Conservation (phyloP, 73 alveolate species). For the Uronychia setigera region DNA sequence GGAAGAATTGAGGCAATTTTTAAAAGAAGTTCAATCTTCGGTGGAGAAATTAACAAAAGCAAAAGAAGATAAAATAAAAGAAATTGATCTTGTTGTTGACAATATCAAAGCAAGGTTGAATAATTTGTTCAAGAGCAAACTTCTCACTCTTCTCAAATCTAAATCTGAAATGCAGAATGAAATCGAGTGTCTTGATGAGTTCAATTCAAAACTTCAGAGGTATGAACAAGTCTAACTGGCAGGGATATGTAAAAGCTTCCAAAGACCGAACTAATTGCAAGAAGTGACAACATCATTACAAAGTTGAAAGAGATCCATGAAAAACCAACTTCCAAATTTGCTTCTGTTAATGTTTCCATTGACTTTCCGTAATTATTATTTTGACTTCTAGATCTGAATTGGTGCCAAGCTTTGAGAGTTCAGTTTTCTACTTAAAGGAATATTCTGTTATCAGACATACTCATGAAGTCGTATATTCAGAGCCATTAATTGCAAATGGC, state of each 20-base stretch:
- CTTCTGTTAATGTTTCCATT: conserved; percentile 3
- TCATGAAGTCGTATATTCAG: conserved; percentile 89
- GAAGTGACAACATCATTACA: conserved; percentile 53
- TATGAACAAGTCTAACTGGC: conserved; percentile 56
- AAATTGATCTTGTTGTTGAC: conserved; percentile 82
- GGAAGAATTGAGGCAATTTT: conserved; percentile 63
- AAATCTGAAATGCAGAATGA: conserved; percentile 53
- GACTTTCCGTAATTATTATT: not conserved
- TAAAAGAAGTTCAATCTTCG: conserved; percentile 75
- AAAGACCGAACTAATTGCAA: conserved; percentile 59
- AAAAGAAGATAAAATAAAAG: conserved; percentile 88
- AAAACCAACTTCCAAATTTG: conserved; percentile 64
- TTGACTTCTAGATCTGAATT: conserved; percentile 80
- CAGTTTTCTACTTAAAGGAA: conserved; percentile 70
- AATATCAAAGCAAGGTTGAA: conserved; percentile 72
- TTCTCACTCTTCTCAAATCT: conserved; percentile 32
- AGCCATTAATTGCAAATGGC: conserved; percentile 83
- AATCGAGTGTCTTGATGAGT: conserved; percentile 36
- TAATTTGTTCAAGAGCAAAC: conserved; percentile 62
- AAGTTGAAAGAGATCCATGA: conserved; percentile 62
- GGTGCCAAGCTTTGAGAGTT: conserved; percentile 89
- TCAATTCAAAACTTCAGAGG: conserved; percentile 66
- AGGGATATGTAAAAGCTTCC: conserved; percentile 57
- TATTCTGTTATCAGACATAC: conserved; percentile 63
- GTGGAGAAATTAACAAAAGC: conserved; percentile 81